A percentile compares a stretch with the other conserved stretches of the same genome.
Conservation (phyloP, 169 alveolate genomes). For the Plasmodium reichenowi region DNA sequence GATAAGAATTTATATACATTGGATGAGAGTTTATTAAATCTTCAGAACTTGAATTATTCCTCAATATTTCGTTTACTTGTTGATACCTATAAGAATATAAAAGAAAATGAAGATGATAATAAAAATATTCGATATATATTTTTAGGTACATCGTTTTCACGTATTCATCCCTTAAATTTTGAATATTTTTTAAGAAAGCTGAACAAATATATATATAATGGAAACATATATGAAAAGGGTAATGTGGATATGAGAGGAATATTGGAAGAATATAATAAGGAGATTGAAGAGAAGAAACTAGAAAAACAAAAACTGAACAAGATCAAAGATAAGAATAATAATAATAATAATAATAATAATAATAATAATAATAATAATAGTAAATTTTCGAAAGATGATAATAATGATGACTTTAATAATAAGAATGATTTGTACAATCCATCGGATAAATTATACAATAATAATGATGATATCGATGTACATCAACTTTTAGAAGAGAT, state of each 20-base stretch:
- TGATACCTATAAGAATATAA: conserved; percentile 28
- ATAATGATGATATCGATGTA: not conserved
- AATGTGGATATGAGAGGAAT: conserved; percentile 35
- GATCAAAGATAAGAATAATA: not conserved
- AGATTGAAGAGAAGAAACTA: conserved; percentile 7
- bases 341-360: not conserved
- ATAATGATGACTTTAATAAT: not conserved
- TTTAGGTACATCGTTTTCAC: conserved; percentile 14
- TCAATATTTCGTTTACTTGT: conserved; percentile 18
- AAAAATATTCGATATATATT: conserved; percentile 46
- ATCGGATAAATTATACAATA: not conserved
- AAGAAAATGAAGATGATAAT: conserved; percentile 3
- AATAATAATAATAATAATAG: not conserved
- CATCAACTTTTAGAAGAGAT: not conserved
- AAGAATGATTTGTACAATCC: no score
- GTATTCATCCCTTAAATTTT: conserved; percentile 58
- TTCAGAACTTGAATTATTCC: conserved; percentile 16
- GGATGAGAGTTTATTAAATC: conserved; percentile 43
- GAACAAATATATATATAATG: conserved; percentile 63
- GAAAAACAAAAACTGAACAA: conserved; percentile 3
- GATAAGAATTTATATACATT: conserved; percentile 42
- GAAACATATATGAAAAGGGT: conserved; percentile 23
- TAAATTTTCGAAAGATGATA: no score
- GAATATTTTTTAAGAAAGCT: conserved; percentile 40
- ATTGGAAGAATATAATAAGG: conserved; percentile 31